Base-by-base conservation (phyloP, 2,329 filamentous ascomycete species). In the Paraphaeosphaeria minitans region DNA sequence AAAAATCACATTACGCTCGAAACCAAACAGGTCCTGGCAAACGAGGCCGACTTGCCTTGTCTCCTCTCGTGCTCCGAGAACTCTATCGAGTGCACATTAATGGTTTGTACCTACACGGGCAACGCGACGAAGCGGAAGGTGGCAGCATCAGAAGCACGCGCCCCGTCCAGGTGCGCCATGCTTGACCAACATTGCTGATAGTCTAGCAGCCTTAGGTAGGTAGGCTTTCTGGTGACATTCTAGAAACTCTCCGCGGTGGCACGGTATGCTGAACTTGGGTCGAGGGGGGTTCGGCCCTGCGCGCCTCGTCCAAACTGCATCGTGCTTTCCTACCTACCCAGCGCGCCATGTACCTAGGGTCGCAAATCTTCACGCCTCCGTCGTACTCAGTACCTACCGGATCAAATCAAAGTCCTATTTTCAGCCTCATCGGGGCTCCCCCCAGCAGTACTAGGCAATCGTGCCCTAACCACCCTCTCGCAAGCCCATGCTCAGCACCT, bases 111-210 rank as follows among this genome's bases (percentile, higher is more conserved):
- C n/a, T n/a, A 53, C 50, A 42, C n/a, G 29, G 42, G 37, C 21
- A 41, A 13, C 21, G 21, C 33, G 27, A 33, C 35, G 49, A 53
- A 35, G 49, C 22, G 49, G 49, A 52, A 53, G 50, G 37, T 33
- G 35, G 50, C 14, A 31, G 50, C 37, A 19, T 3, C 27, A 19
- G 10, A 21, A 16, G 37, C 50, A 53, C 37, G 50, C 50, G 50
- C 50, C 31, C 43, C 22, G 37, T n/a, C 4, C 50, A 53, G 50
- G 50, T 53, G 50, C n/a, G 29, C 37, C 19, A 7, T 42, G 2
- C 37, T 42, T 31, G 29, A 31, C 16, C 22, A 16, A 22, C 49
- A 37, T 19, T 16, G 37, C 37, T 42, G 37, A 42, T 31, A 21
- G 35, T 37, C 8, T 14, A 13, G 19, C 33, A 51, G 35, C 10